Conservation (phyloP, 179 eudicot species). For the Beta macrorhiza region DNA sequence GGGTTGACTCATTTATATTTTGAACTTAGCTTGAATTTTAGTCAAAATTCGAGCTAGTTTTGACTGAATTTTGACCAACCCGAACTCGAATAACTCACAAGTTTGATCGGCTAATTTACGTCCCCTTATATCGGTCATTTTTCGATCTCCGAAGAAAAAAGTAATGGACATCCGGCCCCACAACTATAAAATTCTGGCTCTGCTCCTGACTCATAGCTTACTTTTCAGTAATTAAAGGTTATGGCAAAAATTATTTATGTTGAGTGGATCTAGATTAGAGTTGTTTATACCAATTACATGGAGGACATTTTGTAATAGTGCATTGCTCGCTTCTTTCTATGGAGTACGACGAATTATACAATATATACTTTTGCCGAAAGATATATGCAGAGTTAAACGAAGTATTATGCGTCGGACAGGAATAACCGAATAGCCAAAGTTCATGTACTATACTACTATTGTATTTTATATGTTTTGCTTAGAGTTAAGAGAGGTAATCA, state of each 20-base stretch:
- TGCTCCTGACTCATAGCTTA: not conserved
- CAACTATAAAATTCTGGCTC: no score
- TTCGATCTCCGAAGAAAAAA: no score
- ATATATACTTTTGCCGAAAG: constrained; percentile 7
- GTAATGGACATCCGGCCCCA: no score
- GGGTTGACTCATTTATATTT: no score
- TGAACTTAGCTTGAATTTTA: no score
- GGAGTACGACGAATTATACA: not conserved
- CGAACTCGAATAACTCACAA: no score
- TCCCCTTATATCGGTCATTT: no score
- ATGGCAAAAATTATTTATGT: not conserved
- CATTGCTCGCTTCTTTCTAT: not conserved
- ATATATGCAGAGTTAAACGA: not conserved
- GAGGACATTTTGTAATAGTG: not conserved
- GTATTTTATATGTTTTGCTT: not conserved
- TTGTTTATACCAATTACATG: not conserved
- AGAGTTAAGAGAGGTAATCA: not conserved
- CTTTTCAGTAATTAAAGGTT: no score
- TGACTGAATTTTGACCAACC: no score
- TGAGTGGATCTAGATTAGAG: not conserved
- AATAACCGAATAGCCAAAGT: not conserved
- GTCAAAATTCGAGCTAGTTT: no score
- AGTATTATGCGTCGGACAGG: not conserved
- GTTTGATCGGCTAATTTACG: no score
- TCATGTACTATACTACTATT: no score